Conservation (phyloP, 257 asterid species). For the Fraxinus excelsior region DNA sequence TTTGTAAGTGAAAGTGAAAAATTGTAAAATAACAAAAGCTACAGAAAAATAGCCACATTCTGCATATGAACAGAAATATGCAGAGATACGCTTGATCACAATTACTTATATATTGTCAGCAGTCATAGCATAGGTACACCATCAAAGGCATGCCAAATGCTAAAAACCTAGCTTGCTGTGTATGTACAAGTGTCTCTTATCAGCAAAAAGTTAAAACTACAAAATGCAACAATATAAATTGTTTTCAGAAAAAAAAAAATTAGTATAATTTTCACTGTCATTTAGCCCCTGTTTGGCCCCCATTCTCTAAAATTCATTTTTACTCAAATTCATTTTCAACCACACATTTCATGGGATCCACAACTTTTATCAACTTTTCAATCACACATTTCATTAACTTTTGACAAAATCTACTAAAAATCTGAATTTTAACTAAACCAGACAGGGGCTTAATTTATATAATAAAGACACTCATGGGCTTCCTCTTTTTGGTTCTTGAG, state of each 20-base stretch:
- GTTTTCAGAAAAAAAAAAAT: neutral
- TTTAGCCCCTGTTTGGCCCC: neutral
- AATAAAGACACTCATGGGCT: no score
- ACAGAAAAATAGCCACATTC: conserved; percentile 3
- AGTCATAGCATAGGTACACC: neutral
- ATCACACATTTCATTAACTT: no score
- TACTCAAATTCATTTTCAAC: no score
- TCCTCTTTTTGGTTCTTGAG: no score
- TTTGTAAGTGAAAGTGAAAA: neutral
- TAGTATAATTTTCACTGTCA: neutral
- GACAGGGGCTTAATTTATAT: no score
- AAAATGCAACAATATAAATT: neutral
- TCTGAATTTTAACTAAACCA: no score
- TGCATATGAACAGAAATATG: conserved; percentile 16
- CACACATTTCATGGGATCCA: no score
- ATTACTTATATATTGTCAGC: conserved; percentile 12
- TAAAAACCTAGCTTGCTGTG: neutral
- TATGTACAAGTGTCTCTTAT: neutral
- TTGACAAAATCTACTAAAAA: no score
- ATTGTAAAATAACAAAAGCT: conserved; percentile 1
- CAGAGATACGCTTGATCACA: conserved; percentile 4
- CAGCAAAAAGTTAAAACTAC: conserved; percentile 7
- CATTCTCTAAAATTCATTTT: no score
- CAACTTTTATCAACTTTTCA: no score
- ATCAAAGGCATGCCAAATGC: conserved; percentile 5